Evolutionary conservation across 2,329 filamentous ascomycete genomes (phyloP).

Genomic region (Arthrobotrys sphaeroides): DNA sequence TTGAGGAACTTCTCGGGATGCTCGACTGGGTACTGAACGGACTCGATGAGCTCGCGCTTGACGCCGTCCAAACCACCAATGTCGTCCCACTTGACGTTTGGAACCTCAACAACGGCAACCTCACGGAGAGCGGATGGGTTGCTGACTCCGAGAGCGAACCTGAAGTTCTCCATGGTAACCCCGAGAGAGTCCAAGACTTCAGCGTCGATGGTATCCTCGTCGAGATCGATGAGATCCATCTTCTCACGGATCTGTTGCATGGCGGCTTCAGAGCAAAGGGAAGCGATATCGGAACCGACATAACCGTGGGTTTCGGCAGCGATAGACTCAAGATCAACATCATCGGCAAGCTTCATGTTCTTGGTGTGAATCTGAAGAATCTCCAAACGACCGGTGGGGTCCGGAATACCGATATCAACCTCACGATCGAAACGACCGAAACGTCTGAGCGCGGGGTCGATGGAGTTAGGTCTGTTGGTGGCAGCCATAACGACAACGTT

Average conservation of each 20-base stretch:
- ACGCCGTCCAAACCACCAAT: slow-evolving; percentile 97
- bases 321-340: slow-evolving; percentile 96
- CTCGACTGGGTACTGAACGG: slow-evolving; percentile 98
- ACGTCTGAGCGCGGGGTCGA: slow-evolving; percentile 95
- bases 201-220: slow-evolving; percentile 98
- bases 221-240: slow-evolving; percentile 99
- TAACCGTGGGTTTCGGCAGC: slow-evolving; percentile 98
- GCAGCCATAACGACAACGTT: slow-evolving; percentile 99
- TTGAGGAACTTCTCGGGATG: slow-evolving; percentile 99
- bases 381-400: slow-evolving; percentile 97
- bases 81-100: slow-evolving; percentile 99
- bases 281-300: slow-evolving; percentile 97
- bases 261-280: slow-evolving; percentile 96
- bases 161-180: slow-evolving; percentile 99
- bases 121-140: slow-evolving; percentile 99
- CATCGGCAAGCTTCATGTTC: slow-evolving; percentile 99
- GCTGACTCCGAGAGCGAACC: slow-evolving; percentile 94
- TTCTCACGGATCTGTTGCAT: slow-evolving; percentile 99
- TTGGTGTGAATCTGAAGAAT: slow-evolving; percentile 99
- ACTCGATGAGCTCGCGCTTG: slow-evolving; percentile 99
- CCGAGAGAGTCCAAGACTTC: slow-evolving; percentile 97
- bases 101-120: slow-evolving; percentile 98
- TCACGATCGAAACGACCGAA: slow-evolving; percentile 99
- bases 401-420: slow-evolving; percentile 97
- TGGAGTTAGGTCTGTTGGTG: slow-evolving; percentile 98